These are phyloP conservation scores for Phialophora chinensis DNA, from an alignment of 2,329 filamentous ascomycete species.

Conservation along the genomic window DNA sequence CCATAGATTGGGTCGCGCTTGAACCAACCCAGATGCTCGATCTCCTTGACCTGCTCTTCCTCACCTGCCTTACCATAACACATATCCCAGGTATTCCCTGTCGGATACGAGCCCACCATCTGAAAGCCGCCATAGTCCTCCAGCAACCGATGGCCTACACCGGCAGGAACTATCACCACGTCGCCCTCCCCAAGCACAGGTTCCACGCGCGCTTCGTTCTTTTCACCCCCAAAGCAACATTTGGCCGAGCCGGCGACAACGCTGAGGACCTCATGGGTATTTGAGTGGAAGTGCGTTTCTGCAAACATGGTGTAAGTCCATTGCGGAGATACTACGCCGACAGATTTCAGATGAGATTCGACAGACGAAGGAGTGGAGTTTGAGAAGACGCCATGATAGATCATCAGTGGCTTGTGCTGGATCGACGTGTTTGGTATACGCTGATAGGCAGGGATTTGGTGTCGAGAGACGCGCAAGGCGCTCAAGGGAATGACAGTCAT, in stretches of 20 bases:
- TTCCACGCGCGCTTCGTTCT: conserved; percentile 64
- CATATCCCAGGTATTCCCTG: conserved; percentile 68
- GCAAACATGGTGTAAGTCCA: conserved; percentile 74
- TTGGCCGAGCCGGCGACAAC: conserved; percentile 64
- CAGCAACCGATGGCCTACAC: conserved; percentile 68
- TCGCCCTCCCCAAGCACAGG: conserved; percentile 63
- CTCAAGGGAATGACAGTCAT: conserved; percentile 54
- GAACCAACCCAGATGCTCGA: conserved; percentile 62
- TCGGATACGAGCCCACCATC: conserved; percentile 72
- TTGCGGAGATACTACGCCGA: conserved; percentile 65
- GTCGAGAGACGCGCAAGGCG: conserved; percentile 61
- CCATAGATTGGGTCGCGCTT: conserved; percentile 66
- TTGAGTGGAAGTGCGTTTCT: conserved; percentile 71
- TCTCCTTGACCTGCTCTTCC: conserved; percentile 57
- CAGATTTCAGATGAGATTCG: conserved; percentile 60
- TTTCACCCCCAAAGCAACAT: conserved; percentile 70
- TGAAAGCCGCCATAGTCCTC: conserved; percentile 61
- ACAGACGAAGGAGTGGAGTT: conserved; percentile 56
- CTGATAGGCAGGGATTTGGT: conserved; percentile 64
- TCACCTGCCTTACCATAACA: conserved; percentile 69
- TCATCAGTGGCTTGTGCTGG: conserved; percentile 66
- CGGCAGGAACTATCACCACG: conserved; percentile 69
- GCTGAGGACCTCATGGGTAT: conserved; percentile 69
- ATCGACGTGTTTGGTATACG: conserved; percentile 69
- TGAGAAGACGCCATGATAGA: conserved; percentile 67